Evolutionary conservation across 768 basidiomycete genomes (phyloP).

Genomic region (Cantharellus cinnabarinus): DNA sequence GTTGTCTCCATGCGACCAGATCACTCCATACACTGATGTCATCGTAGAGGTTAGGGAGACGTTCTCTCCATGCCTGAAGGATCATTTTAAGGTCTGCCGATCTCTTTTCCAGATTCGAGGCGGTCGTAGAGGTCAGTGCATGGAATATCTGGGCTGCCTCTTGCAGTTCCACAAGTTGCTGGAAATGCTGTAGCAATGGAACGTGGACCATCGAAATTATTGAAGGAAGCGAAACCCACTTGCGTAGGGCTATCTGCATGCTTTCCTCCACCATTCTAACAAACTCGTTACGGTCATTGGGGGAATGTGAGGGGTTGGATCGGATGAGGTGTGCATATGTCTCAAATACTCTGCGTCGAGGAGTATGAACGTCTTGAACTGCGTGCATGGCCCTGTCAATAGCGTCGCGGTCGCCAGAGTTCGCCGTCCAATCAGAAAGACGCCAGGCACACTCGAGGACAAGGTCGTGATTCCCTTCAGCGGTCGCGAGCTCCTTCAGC

Average conservation of each 20-base stretch:
- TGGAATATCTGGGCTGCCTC: slow-evolving; percentile 92
- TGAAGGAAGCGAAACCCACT: slow-evolving; percentile 81
- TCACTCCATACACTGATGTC: slow-evolving; percentile 99
- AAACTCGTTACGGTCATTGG: slow-evolving; percentile 62
- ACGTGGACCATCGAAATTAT: slow-evolving; percentile 83
- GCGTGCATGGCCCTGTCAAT: slow-evolving; percentile 62
- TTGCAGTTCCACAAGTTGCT: slow-evolving; percentile 94
- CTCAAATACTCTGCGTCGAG: slow-evolving; percentile 93
- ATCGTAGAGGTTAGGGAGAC: slow-evolving; percentile 85
- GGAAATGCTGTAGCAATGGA: slow-evolving; percentile 89
- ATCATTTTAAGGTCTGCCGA: slow-evolving; percentile 92
- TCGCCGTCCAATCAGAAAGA: slow-evolving; percentile 60
- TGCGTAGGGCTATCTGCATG: slow-evolving; percentile 86
- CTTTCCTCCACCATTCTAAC: slow-evolving; percentile 80
- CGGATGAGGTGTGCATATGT: slow-evolving; percentile 82
- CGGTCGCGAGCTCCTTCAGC: slow-evolving; percentile 72
- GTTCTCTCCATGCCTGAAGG: slow-evolving; percentile 90
- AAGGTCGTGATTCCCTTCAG: slow-evolving; percentile 79
- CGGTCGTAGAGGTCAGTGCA: slow-evolving; percentile 67
- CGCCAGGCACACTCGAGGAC: slow-evolving; percentile 93
- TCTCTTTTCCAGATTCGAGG: slow-evolving; percentile 80
- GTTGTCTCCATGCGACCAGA: slow-evolving; percentile 97
- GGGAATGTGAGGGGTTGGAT: slow-evolving; percentile 33
- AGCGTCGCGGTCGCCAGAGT: slow-evolving; percentile 24
- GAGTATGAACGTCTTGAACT: slow-evolving; percentile 74